These are phyloP conservation scores for Cercospora sp. DNA, from an alignment of 2,329 filamentous ascomycete genomes.

Conservation along the genomic window DNA sequence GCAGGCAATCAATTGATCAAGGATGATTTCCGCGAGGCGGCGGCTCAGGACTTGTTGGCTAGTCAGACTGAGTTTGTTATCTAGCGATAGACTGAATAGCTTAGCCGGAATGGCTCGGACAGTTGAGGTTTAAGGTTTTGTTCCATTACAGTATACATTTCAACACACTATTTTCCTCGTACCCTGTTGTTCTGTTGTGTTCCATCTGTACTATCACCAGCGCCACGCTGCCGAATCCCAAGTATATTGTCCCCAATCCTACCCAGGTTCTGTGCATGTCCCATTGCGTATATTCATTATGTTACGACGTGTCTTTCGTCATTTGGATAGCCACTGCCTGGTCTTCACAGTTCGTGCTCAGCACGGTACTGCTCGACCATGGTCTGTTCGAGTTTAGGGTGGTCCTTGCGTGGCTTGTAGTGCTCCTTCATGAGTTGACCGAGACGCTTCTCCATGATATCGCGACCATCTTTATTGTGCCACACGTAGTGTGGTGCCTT, in stretches of 20 bases:
- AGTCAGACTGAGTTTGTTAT: conserved; percentile 28
- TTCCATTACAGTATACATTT: neutral
- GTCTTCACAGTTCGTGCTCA: conserved; percentile 11
- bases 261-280: neutral
- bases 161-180: neutral
- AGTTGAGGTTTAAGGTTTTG: neutral
- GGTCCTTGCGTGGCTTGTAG: conserved; percentile 19
- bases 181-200: neutral
- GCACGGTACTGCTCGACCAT: conserved; percentile 6
- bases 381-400: conserved; percentile 4
- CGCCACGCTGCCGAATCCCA: neutral
- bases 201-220: neutral
- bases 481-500: conserved; percentile 86
- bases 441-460: conserved; percentile 76
- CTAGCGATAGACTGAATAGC: neutral
- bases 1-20: conserved; percentile 40
- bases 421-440: conserved; percentile 61
- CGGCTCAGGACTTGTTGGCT: conserved; percentile 45
- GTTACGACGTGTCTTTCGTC: neutral
- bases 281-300: neutral
- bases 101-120: neutral
- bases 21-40: conserved; percentile 53
- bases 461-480: conserved; percentile 70
- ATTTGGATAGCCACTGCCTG: neutral
- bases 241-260: neutral